Conservation (phyloP, 2,329 filamentous ascomycete genomes). For the Apiospora kogelbergensis region DNA sequence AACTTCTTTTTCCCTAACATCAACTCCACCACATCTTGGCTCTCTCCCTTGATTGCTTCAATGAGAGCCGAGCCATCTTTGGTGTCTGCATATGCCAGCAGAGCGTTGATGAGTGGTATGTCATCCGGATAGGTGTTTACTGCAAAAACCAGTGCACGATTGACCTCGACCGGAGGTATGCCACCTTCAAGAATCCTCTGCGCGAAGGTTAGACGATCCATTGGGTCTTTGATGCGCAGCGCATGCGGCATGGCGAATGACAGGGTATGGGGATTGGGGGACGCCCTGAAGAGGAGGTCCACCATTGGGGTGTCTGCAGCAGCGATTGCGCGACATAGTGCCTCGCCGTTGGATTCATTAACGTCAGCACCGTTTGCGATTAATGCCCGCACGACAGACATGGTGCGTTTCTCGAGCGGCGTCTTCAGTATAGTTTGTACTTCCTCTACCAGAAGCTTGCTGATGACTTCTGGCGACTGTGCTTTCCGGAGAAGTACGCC, state of each 20-base stretch:
- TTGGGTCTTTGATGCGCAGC: conserved; percentile 49
- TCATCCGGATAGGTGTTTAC: conserved; percentile 49
- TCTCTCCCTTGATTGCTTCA: conserved; percentile 45
- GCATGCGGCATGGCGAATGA: conserved; percentile 52
- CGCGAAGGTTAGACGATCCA: conserved; percentile 51
- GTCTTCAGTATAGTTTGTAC: conserved; percentile 45
- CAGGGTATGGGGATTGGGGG: conserved; percentile 43
- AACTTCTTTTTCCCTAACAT: conserved; percentile 43
- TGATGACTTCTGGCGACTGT: conserved; percentile 43
- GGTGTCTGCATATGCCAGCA: conserved; percentile 48
- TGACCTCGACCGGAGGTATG: conserved; percentile 47
- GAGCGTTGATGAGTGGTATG: conserved; percentile 43
- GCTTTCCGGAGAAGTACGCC: conserved; percentile 44
- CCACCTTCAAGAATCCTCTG: conserved; percentile 51
- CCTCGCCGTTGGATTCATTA: conserved; percentile 52
- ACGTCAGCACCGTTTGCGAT: conserved; percentile 53
- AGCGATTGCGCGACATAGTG: conserved; percentile 51
- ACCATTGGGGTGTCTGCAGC: conserved; percentile 44
- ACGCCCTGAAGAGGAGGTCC: conserved; percentile 46
- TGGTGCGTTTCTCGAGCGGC: conserved; percentile 35
- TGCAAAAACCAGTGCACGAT: conserved; percentile 51
- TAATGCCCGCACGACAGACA: conserved; percentile 46
- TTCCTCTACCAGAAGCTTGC: conserved; percentile 49
- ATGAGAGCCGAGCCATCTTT: conserved; percentile 50
- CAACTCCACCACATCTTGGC: conserved; percentile 45